Conservation (phyloP, 75 land plant genomes). For the Selaginella tamariscina region DNA sequence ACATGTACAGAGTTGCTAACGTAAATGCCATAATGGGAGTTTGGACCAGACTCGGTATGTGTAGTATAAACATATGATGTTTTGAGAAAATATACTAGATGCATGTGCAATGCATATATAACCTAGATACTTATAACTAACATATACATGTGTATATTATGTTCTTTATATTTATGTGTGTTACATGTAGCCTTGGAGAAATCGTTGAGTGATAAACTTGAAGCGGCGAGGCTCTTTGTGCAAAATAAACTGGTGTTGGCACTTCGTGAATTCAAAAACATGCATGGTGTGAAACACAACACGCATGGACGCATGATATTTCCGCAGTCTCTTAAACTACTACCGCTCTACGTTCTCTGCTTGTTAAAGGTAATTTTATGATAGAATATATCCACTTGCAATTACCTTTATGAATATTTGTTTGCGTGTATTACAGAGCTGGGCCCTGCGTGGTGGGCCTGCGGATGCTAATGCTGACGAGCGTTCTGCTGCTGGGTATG, state of each 20-base stretch:
- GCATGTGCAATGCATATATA: too few species aligned
- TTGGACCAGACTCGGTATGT: slow-evolving; percentile 66
- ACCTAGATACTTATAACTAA: too few species aligned
- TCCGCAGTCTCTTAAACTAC: slow-evolving; percentile 77
- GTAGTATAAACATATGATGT: not conserved
- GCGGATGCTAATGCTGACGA: slow-evolving; percentile 77
- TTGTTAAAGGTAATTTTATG: too few species aligned
- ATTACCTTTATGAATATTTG: too few species aligned
- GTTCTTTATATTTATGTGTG: too few species aligned
- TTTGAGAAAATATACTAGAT: too few species aligned
- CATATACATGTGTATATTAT: too few species aligned
- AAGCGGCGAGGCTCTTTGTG: slow-evolving; percentile 70
- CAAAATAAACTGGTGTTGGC: slow-evolving; percentile 54
- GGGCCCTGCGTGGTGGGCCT: slow-evolving; percentile 75
- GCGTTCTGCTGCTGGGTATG: slow-evolving; percentile 67
- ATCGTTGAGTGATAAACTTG: slow-evolving; percentile 60
- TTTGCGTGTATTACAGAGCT: too few species aligned
- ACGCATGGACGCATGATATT: slow-evolving; percentile 68
- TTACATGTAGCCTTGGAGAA: slow-evolving; percentile 74
- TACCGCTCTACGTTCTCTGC: slow-evolving; percentile 61
- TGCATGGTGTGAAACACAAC: slow-evolving; percentile 78
- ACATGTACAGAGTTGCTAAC: slow-evolving; percentile 87
- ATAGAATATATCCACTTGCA: too few species aligned
- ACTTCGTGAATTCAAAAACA: slow-evolving; percentile 72
- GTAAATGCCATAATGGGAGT: slow-evolving; percentile 66